Evolutionary conservation across 192 early-diverging fungal species (phyloP).

Genomic region (Radiomyces spectabilis): DNA sequence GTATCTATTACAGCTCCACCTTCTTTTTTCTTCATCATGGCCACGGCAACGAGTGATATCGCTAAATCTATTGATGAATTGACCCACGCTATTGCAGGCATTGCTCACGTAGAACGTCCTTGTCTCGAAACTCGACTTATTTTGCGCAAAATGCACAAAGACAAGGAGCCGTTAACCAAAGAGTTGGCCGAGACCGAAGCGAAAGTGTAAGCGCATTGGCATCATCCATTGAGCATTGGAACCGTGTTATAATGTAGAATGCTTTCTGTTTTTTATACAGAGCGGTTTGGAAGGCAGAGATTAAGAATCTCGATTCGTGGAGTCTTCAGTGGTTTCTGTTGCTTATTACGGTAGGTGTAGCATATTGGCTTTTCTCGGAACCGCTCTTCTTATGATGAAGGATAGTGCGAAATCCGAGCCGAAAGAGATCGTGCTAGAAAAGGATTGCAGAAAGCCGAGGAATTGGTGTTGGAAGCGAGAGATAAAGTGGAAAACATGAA

Average conservation of each 20-base stretch:
- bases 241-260: not conserved
- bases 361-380: not conserved
- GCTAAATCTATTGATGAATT: conserved; percentile 19
- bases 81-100: conserved; percentile 15
- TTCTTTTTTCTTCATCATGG: not conserved
- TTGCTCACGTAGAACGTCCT: conserved; percentile 17
- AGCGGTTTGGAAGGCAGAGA: conserved; percentile 9
- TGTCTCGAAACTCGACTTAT: conserved; percentile 4
- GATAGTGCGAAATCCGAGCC: conserved; percentile 14
- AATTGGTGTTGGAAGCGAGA: conserved; percentile 6
- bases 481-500: not conserved
- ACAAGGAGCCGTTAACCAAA: conserved; percentile 11
- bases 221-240: not conserved
- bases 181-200: conserved; percentile 4
- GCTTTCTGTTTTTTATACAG: not conserved
- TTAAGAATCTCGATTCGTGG: conserved; percentile 7
- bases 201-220: conserved; percentile 18
- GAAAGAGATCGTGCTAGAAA: conserved; percentile 1
- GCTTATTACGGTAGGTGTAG: conserved; percentile 17
- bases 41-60: not conserved
- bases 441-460: conserved; percentile 1
- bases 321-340: conserved; percentile 8
- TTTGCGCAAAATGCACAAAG: conserved; percentile 4
- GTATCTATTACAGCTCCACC: too few species aligned
- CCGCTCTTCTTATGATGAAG: not conserved